Evolutionary conservation across 192 early-diverging fungal species (phyloP).

Genomic region (Polychytrium aggregatum): DNA sequence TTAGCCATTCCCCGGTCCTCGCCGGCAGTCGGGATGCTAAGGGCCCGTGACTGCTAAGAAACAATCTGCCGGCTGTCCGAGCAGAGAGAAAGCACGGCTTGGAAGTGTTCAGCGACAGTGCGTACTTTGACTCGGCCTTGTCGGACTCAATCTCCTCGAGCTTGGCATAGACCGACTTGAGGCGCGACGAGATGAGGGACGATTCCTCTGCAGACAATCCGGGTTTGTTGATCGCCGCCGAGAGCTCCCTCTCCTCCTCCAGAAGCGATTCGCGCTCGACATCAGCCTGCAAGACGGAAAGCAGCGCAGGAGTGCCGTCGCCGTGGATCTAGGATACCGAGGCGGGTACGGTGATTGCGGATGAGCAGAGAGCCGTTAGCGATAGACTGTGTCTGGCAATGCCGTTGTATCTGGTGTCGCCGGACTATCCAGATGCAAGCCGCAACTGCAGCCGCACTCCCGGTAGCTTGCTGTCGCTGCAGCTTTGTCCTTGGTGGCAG

Average conservation of each 20-base stretch:
- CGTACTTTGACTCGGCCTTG: conserved; percentile 81
- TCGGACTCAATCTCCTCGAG: conserved; percentile 93
- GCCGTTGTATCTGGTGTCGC: no score
- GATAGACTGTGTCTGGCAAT: not conserved
- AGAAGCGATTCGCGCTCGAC: conserved; percentile 82
- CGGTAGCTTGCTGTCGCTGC: no score
- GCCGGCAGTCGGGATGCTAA: no score
- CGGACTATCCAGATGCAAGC: no score
- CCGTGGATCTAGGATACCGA: conserved; percentile 74
- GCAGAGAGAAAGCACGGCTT: not conserved
- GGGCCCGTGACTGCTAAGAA: no score
- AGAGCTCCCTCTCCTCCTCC: conserved; percentile 66
- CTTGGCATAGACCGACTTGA: conserved; percentile 77
- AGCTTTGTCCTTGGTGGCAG: no score
- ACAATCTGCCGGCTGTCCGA: no score
- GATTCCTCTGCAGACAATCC: conserved; percentile 37
- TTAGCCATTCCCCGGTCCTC: no score
- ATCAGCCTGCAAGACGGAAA: conserved; percentile 88
- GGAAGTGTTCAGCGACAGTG: not conserved
- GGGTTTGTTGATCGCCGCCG: conserved; percentile 32
- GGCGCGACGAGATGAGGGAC: conserved; percentile 18
- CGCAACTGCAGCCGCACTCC: no score
- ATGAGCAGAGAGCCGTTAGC: not conserved
- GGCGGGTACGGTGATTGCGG: no score
- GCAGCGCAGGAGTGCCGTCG: conserved; percentile 75